phyloP scores from a whole-genome alignment of 192 early-diverging fungal genomes.

The Coemansia sp. region DNA sequence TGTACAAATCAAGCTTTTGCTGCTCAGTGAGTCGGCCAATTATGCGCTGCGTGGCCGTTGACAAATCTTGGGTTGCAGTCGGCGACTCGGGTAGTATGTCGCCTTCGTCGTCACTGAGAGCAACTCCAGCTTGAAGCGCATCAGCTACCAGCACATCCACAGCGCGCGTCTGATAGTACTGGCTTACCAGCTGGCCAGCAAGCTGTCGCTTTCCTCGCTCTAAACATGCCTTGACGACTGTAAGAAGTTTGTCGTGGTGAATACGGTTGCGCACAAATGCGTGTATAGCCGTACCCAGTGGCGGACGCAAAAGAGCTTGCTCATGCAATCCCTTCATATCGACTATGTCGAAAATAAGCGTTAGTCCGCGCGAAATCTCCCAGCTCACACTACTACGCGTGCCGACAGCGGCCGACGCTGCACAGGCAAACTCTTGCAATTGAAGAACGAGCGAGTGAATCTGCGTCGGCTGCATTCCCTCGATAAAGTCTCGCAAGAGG shows the following conservation, averaged over 20 bases:
- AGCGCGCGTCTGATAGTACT: constrained; percentile 41
- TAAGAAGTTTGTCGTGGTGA: constrained; percentile 30
- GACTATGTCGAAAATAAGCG: constrained; percentile 37
- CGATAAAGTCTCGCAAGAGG: constrained; percentile 9
- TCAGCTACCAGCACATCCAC: constrained; percentile 30
- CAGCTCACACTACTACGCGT: constrained; percentile 30
- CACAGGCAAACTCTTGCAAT: constrained; percentile 23
- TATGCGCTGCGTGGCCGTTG: constrained; percentile 16
- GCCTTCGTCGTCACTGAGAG: constrained; percentile 1
- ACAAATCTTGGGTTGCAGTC: constrained; percentile 23
- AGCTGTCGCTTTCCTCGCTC: constrained; percentile 35
- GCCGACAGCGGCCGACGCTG: constrained; percentile 1
- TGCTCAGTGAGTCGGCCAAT: constrained; percentile 22
- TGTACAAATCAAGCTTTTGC: constrained; percentile 38
- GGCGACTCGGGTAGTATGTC: constrained; percentile 1
- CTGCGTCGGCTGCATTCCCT: constrained; percentile 12
- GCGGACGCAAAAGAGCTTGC: constrained; percentile 35
- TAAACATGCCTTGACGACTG: constrained; percentile 34
- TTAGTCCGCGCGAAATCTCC: constrained; percentile 28
- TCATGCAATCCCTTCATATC: constrained; percentile 28
- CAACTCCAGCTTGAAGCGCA: constrained; percentile 26
- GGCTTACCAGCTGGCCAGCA: constrained; percentile 36
- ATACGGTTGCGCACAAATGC: constrained; percentile 52
- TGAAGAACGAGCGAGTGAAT: constrained; percentile 25
- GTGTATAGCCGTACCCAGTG: constrained; percentile 23